Conservation (phyloP, 106 monocot genomes). For the Amphibolis antarctica region DNA sequence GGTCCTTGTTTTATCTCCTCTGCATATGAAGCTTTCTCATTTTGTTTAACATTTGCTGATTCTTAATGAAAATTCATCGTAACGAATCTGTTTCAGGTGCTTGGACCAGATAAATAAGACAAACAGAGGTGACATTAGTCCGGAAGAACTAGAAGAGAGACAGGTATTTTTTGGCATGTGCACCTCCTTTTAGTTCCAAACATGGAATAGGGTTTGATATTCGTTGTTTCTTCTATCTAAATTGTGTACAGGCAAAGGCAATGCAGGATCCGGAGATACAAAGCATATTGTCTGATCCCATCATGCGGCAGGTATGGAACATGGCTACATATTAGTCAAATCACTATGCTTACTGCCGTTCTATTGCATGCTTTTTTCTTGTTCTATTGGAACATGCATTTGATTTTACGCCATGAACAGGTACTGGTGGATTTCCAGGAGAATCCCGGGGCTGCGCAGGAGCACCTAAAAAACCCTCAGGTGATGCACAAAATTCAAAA, state of each 20-base stretch:
- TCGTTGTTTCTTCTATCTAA: background rate
- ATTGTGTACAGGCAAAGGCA: constrained; percentile 44
- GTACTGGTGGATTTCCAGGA: constrained; percentile 77
- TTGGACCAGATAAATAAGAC: constrained; percentile 90
- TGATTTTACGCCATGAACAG: constrained; percentile 15
- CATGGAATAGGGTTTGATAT: background rate
- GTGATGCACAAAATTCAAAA: constrained; percentile 91
- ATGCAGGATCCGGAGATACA: constrained; percentile 96
- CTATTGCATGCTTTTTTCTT: no score
- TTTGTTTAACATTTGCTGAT: background rate
- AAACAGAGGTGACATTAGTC: constrained; percentile 78
- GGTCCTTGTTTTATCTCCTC: constrained; percentile 23
- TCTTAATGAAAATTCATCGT: background rate
- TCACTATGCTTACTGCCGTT: background rate
- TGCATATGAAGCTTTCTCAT: background rate
- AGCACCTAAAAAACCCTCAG: constrained; percentile 79
- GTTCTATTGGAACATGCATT: background rate
- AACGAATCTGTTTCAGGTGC: constrained; percentile 34
- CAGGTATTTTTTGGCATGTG: constrained; percentile 31
- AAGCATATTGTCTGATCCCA: constrained; percentile 71
- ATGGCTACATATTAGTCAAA: background rate
- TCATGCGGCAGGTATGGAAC: constrained; percentile 68
- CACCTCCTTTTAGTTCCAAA: background rate
- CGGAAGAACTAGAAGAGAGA: constrained; percentile 91
- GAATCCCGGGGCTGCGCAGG: constrained; percentile 61